phyloP scores from a whole-genome alignment of 2,329 filamentous ascomycete species.

The Tolypocladium pustulatum region DNA sequence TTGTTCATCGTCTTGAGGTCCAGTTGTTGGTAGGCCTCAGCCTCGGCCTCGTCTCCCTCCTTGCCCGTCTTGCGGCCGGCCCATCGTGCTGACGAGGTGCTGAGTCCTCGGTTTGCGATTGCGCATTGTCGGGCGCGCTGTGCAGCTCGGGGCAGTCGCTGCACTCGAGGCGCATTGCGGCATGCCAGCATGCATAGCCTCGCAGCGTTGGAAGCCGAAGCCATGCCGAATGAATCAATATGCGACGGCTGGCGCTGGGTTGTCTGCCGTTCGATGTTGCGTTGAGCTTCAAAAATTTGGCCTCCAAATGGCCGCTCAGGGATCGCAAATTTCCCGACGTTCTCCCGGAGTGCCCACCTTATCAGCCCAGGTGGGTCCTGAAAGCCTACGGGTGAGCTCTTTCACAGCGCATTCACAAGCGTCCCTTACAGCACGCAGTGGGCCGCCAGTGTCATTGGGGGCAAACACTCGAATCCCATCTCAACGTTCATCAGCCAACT shows the following conservation, averaged over 20 bases:
- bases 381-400: neutral
- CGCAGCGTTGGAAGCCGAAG: slow-evolving; percentile 25
- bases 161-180: slow-evolving; percentile 16
- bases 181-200: slow-evolving; percentile 25
- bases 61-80: neutral
- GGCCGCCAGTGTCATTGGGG: neutral
- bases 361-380: neutral
- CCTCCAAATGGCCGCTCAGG: slow-evolving; percentile 6
- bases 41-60: slow-evolving; percentile 11
- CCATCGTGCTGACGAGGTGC: slow-evolving; percentile 17
- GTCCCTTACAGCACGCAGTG: no score
- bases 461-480: neutral
- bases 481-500: neutral
- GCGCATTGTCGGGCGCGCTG: slow-evolving; percentile 12
- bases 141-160: slow-evolving; percentile 11
- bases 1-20: slow-evolving; percentile 20
- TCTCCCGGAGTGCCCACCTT: slow-evolving; percentile 10
- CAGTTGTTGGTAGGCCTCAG: slow-evolving; percentile 10
- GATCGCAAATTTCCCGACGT: slow-evolving; percentile 9
- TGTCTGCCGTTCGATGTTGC: slow-evolving; percentile 10
- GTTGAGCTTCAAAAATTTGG: slow-evolving; percentile 22
- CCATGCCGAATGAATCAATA: slow-evolving; percentile 20
- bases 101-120: slow-evolving; percentile 17
- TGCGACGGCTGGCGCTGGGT: slow-evolving; percentile 12
- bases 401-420: neutral